Evolutionary conservation across 1,139 yeast genomes (phyloP).

Genomic region (Meyerozyma elateridarum): DNA sequence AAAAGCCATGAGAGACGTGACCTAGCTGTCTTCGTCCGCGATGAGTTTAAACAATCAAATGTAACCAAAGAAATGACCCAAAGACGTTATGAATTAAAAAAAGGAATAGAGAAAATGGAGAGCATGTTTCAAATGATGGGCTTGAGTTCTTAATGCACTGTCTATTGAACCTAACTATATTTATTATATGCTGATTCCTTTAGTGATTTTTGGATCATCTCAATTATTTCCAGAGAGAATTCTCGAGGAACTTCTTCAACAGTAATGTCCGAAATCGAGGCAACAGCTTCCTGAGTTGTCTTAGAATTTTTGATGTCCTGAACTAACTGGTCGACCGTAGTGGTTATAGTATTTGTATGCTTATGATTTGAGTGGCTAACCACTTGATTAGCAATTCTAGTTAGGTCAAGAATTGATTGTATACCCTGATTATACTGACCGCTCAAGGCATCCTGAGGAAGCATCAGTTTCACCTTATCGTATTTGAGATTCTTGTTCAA

Average conservation of each 20-base stretch:
- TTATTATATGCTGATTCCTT: slow-evolving; percentile 2
- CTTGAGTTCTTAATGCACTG: slow-evolving; percentile 9
- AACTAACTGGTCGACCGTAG: too few relatives aligned
- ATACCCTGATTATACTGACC: too few relatives aligned
- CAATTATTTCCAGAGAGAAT: not conserved
- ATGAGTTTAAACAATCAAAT: slow-evolving; percentile 29
- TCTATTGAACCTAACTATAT: not conserved
- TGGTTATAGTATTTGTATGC: too few relatives aligned
- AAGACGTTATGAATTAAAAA: slow-evolving; percentile 34
- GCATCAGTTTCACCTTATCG: slow-evolving; percentile 17
- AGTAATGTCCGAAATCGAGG: not conserved
- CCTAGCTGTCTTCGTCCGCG: slow-evolving; percentile 28
- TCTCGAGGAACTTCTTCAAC: not conserved
- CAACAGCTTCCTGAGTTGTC: not conserved
- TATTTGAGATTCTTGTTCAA: slow-evolving; percentile 28
- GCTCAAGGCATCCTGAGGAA: too few relatives aligned
- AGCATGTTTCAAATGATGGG: slow-evolving; percentile 20
- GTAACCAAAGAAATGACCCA: slow-evolving; percentile 29
- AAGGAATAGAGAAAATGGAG: slow-evolving; percentile 26
- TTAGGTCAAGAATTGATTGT: too few relatives aligned
- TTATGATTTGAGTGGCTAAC: too few relatives aligned
- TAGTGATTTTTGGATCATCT: slow-evolving; percentile 2
- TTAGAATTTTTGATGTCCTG: slow-evolving; percentile 1
- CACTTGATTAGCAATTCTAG: too few relatives aligned
- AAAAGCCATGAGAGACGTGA: slow-evolving; percentile 35